Percentiles rank a stretch among this genome's conserved stretches.
Evolutionary conservation across 352 stramenopile genomes (phyloP).

Genomic region (Phytophthora lateralis): DNA sequence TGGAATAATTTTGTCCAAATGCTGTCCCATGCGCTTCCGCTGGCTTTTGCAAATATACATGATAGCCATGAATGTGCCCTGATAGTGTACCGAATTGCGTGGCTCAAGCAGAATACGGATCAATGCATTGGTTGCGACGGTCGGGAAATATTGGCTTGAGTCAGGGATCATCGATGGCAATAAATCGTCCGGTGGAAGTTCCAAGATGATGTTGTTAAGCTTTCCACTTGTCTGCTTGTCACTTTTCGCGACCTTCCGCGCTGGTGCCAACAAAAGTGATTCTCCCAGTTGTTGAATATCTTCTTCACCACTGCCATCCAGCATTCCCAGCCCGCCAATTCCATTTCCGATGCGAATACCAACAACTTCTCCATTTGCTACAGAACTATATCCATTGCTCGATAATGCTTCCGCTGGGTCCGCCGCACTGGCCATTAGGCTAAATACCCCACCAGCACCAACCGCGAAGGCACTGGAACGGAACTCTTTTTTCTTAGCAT

Average conservation of each 20-base stretch:
- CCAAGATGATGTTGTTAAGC: slow-evolving; percentile 62
- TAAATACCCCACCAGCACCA: slow-evolving; percentile 40
- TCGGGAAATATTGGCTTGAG: slow-evolving; percentile 96
- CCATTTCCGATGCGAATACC: slow-evolving; percentile 48
- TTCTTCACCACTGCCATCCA: slow-evolving; percentile 50
- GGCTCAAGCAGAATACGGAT: slow-evolving; percentile 98
- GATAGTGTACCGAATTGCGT: slow-evolving; percentile 96
- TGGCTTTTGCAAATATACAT: slow-evolving; percentile 99
- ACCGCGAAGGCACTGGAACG: slow-evolving; percentile 45
- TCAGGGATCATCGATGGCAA: slow-evolving; percentile 85
- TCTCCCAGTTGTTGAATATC: slow-evolving; percentile 47
- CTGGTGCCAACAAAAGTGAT: slow-evolving; percentile 55
- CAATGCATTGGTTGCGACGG: slow-evolving; percentile 95
- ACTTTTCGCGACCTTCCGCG: slow-evolving; percentile 65
- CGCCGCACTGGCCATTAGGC: slow-evolving; percentile 20
- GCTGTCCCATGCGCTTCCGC: slow-evolving; percentile 93
- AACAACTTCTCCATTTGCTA: slow-evolving; percentile 21
- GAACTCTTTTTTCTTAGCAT: slow-evolving; percentile 77
- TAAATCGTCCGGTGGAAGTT: slow-evolving; percentile 74
- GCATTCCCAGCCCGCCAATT: slow-evolving; percentile 30
- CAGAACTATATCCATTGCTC: slow-evolving; percentile 21
- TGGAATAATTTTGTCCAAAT: slow-evolving; percentile 97
- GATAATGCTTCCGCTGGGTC: slow-evolving; percentile 18
- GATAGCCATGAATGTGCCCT: slow-evolving; percentile 97
- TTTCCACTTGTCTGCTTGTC: slow-evolving; percentile 79